Conservation (phyloP, 257 asterid species). For the Coffea eugenioides region DNA sequence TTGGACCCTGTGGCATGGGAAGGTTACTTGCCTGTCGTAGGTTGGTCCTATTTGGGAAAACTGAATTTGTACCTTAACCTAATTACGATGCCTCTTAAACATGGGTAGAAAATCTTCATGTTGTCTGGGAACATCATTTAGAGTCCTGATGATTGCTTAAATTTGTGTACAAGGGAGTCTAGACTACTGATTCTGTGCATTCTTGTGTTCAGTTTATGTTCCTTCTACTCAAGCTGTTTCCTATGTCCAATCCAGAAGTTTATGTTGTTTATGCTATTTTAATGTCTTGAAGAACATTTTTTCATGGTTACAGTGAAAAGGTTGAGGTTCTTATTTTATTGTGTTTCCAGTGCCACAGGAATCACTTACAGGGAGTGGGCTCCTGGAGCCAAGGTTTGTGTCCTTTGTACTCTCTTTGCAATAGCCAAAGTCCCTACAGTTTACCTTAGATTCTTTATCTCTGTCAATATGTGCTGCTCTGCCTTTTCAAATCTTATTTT, state of each 20-base stretch:
- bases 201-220: not conserved
- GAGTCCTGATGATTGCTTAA: not conserved
- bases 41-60: not conserved
- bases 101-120: not conserved
- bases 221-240: not conserved
- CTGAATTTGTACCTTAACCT: too few species aligned
- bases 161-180: not conserved
- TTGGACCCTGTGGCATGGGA: not conserved
- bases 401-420: constrained; percentile 11
- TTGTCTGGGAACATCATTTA: not conserved
- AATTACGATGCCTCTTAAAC: not conserved
- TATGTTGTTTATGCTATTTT: not conserved
- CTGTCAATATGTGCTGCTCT: not conserved
- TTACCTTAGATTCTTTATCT: not conserved
- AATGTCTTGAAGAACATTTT: not conserved
- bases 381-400: constrained; percentile 97
- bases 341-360: constrained; percentile 78
- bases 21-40: constrained; percentile 12
- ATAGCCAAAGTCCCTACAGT: not conserved
- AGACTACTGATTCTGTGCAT: not conserved
- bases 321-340: constrained; percentile 4
- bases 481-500: not conserved
- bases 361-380: constrained; percentile 99
- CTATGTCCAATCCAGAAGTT: not conserved
- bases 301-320: not conserved